Conservation (phyloP, 176 grass and related monocot genomes). For the Poa annua region DNA sequence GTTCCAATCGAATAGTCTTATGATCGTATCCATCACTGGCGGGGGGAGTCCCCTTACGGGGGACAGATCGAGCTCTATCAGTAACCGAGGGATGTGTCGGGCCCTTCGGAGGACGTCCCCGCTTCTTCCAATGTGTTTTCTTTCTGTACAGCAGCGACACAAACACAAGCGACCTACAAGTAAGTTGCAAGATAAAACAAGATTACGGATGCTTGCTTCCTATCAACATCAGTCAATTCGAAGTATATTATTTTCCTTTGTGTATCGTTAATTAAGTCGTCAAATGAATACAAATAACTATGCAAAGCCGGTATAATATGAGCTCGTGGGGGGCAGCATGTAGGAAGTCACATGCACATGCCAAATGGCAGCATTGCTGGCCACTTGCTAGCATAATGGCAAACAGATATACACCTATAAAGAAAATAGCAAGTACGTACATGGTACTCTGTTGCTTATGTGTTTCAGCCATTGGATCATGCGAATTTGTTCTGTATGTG, state of each 20-base stretch:
- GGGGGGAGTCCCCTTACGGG: no score
- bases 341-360: background rate
- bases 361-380: conserved; percentile 22
- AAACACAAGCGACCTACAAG: background rate
- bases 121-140: background rate
- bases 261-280: background rate
- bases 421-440: background rate
- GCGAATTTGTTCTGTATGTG: conserved; percentile 1
- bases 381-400: background rate
- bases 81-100: no score
- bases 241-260: background rate
- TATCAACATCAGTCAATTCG: background rate
- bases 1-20: no score
- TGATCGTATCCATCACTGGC: no score
- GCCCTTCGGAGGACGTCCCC: no score
- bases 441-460: background rate
- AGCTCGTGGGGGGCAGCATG: background rate
- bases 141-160: background rate
- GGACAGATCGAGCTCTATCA: no score
- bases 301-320: background rate
- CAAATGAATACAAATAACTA: background rate
- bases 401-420: background rate
- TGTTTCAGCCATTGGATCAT: background rate
- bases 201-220: background rate
- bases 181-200: background rate